These are phyloP conservation scores for Maudiozyma bulderi DNA, from an alignment of 805 yeast species.

Conservation along the genomic window DNA sequence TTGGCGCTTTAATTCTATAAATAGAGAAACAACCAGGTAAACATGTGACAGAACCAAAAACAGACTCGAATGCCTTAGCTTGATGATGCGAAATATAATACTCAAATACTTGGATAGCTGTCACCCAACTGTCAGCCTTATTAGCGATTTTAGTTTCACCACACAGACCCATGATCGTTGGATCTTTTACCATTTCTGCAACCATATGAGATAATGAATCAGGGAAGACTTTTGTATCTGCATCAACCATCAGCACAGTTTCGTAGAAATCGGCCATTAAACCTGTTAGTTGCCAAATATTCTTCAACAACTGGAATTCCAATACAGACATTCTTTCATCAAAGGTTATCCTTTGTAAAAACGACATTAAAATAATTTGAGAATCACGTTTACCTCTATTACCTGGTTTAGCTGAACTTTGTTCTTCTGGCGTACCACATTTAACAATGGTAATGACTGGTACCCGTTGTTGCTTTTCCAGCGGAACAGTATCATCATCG, in stretches of 20 bases:
- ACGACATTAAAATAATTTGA: conserved; percentile 83
- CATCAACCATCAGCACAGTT: conserved; percentile 83
- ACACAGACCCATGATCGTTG: conserved; percentile 82
- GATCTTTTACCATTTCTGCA: conserved; percentile 82
- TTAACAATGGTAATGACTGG: conserved; percentile 74
- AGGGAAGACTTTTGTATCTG: conserved; percentile 82
- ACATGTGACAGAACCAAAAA: conserved; percentile 90
- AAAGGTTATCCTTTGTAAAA: conserved; percentile 76
- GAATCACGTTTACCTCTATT: conserved; percentile 96
- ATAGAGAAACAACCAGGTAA: conserved; percentile 91
- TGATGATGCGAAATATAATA: conserved; percentile 91
- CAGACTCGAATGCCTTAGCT: conserved; percentile 90
- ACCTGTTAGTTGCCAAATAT: conserved; percentile 78
- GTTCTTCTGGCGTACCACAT: conserved; percentile 81
- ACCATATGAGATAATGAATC: conserved; percentile 84
- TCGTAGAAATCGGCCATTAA: conserved; percentile 78
- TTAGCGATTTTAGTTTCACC: conserved; percentile 91
- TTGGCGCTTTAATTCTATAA: conserved; percentile 86
- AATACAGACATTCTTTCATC: conserved; percentile 92
- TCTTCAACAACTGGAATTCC: conserved; percentile 66
- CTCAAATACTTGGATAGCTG: conserved; percentile 88
- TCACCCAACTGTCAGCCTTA: conserved; percentile 77
- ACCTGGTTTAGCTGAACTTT: conserved; percentile 67
- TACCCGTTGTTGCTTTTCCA: conserved; percentile 74
- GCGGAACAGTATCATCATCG: conserved; percentile 62